A percentile compares a stretch with the other conserved stretches of the same genome.
These are phyloP conservation scores for Physaria fendleri DNA, from an alignment of 345 rosid species.

Conservation along the genomic window DNA sequence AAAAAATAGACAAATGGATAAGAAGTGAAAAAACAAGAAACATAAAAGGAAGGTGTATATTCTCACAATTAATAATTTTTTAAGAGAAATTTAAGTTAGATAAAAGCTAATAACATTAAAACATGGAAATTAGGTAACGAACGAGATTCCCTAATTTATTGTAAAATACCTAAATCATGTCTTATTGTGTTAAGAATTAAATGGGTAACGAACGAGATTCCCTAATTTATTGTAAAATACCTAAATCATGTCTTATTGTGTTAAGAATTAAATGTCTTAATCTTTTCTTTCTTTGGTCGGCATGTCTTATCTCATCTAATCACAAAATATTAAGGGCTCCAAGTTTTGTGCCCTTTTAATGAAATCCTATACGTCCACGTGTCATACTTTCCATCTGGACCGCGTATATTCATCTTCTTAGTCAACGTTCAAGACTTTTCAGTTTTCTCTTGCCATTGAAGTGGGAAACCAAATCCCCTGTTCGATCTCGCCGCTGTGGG, in stretches of 20 bases:
- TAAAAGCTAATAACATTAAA: background rate
- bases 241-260: background rate
- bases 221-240: background rate
- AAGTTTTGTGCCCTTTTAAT: background rate
- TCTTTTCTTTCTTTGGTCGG: too few relatives aligned
- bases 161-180: too few relatives aligned
- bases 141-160: background rate
- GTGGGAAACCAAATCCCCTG: background rate
- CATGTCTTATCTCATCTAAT: constrained; percentile 7
- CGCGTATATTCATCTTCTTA: background rate
- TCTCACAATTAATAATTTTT: background rate
- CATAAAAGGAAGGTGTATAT: background rate
- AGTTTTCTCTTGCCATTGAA: constrained; percentile 9
- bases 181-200: background rate
- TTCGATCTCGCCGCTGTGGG: background rate
- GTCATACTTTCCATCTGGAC: background rate
- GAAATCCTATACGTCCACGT: constrained; percentile 19
- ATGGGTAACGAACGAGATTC: too few relatives aligned
- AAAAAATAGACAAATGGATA: background rate
- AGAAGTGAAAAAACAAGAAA: background rate
- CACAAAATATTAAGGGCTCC: background rate
- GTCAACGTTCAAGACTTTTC: constrained; percentile 9
- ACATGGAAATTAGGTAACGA: background rate
- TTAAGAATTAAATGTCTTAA: background rate
- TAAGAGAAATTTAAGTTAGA: background rate